Percentiles rank a stretch among this genome's conserved stretches.
Conservation (phyloP, 2,329 filamentous ascomycete species). For the Cryphonectria parasitica region DNA sequence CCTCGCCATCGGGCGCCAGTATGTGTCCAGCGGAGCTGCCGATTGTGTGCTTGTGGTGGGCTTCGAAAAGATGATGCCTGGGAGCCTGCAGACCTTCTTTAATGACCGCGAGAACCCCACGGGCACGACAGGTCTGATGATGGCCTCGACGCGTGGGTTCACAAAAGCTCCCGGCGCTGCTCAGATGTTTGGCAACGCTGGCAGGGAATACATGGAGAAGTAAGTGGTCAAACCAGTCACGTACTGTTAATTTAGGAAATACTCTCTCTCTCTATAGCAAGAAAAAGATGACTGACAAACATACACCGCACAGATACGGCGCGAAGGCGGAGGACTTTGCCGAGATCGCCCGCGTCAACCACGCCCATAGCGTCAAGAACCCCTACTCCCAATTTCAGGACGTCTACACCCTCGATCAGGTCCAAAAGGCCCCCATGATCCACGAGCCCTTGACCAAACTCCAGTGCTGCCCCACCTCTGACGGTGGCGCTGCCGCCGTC, state of each 20-base stretch:
- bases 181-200: constrained; percentile 95
- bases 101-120: constrained; percentile 83
- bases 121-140: constrained; percentile 73
- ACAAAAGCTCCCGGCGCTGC: constrained; percentile 84
- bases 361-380: constrained; percentile 88
- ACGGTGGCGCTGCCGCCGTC: constrained; percentile 86
- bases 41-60: constrained; percentile 91
- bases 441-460: constrained; percentile 90
- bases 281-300: background rate
- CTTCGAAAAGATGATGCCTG: constrained; percentile 98
- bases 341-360: constrained; percentile 91
- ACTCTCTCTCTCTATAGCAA: too few relatives aligned
- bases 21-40: constrained; percentile 78
- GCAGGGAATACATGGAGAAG: constrained; percentile 93
- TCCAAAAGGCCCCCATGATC: constrained; percentile 76
- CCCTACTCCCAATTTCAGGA: constrained; percentile 98
- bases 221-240: constrained; percentile 42
- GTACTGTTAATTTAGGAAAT: too few relatives aligned
- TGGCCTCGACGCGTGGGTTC: constrained; percentile 79
- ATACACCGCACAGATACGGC: constrained; percentile 64
- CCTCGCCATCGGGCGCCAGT: constrained; percentile 78
- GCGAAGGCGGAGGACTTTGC: constrained; percentile 86
- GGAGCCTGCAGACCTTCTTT: constrained; percentile 82
- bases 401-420: constrained; percentile 85
- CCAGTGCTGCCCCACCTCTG: constrained; percentile 97